phyloP scores from a whole-genome alignment of 192 early-diverging fungal species.

The Coemansia asiatica region DNA sequence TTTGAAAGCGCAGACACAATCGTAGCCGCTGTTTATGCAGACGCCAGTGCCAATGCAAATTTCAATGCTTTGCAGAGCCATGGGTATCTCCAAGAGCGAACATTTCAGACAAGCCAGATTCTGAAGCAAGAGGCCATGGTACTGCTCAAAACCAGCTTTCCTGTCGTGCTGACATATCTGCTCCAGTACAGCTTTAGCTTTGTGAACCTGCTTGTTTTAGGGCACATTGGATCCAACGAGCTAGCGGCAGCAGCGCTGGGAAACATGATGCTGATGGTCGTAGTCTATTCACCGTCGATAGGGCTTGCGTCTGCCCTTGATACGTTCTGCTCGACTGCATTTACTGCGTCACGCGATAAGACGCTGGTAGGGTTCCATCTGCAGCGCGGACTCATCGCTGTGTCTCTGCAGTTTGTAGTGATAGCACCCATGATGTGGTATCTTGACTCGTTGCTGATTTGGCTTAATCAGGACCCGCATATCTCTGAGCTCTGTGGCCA shows the following conservation, averaged over 20 bases:
- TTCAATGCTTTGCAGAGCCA: background rate
- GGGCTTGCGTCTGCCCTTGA: slow-evolving; percentile 75
- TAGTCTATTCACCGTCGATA: slow-evolving; percentile 65
- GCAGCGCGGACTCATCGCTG: slow-evolving; percentile 78
- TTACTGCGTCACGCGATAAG: slow-evolving; percentile 65
- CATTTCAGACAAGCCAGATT: slow-evolving; percentile 10
- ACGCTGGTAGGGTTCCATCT: slow-evolving; percentile 72
- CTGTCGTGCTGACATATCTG: slow-evolving; percentile 55
- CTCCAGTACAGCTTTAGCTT: slow-evolving; percentile 68
- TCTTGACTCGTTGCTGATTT: slow-evolving; percentile 66
- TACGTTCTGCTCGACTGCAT: slow-evolving; percentile 73
- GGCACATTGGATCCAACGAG: slow-evolving; percentile 66
- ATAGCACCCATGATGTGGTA: slow-evolving; percentile 72
- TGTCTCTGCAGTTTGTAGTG: slow-evolving; percentile 66
- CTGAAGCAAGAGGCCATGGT: slow-evolving; percentile 23
- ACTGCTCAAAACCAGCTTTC: slow-evolving; percentile 27
- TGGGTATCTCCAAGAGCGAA: background rate
- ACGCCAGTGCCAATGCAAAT: too few species aligned
- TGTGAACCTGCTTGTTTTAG: slow-evolving; percentile 62
- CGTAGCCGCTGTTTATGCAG: background rate
- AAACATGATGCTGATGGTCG: slow-evolving; percentile 71
- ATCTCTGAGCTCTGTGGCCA: slow-evolving; percentile 67
- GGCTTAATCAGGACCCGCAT: slow-evolving; percentile 72
- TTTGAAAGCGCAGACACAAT: background rate
- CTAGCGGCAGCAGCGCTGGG: slow-evolving; percentile 70